A percentile compares a stretch with the other conserved stretches of the same genome.
Evolutionary conservation across 2,329 filamentous ascomycete species (phyloP).

Genomic region (Bipolaris gigantea): DNA sequence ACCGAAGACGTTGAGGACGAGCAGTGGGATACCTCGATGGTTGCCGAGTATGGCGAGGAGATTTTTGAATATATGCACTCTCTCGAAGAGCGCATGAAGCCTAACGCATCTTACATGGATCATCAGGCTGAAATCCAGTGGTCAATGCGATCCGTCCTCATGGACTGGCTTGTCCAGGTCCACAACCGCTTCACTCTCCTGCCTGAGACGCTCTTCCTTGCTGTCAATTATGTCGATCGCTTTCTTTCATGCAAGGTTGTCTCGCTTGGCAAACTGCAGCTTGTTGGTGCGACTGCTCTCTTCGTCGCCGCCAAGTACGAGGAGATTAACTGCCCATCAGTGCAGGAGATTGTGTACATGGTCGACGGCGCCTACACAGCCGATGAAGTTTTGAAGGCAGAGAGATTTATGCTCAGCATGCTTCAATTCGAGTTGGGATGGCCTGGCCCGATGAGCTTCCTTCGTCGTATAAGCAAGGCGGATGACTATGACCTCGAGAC

Average conservation of each 20-base stretch:
- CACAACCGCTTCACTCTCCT: constrained; percentile 88
- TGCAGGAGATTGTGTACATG: constrained; percentile 97
- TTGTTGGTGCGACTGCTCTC: constrained; percentile 93
- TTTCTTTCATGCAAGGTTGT: constrained; percentile 95
- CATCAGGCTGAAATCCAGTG: constrained; percentile 96
- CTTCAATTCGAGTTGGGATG: constrained; percentile 93
- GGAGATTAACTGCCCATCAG: constrained; percentile 95
- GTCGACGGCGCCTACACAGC: constrained; percentile 87
- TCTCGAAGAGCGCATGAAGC: constrained; percentile 85
- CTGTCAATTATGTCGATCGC: constrained; percentile 95
- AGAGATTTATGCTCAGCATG: constrained; percentile 98
- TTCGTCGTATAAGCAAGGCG: constrained; percentile 95
- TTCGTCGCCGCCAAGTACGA: constrained; percentile 98
- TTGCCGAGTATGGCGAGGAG: constrained; percentile 92
- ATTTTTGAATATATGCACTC: constrained; percentile 91
- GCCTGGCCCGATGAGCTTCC: constrained; percentile 99
- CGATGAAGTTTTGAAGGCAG: constrained; percentile 94
- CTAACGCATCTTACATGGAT: constrained; percentile 94
- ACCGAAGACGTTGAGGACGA: constrained; percentile 84
- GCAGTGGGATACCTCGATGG: constrained; percentile 93
- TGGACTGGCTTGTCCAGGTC: constrained; percentile 98
- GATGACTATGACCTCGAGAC: constrained; percentile 98
- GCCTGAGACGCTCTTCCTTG: constrained; percentile 92
- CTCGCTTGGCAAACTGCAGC: constrained; percentile 89
- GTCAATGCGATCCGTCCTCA: constrained; percentile 96